Base-by-base conservation (phyloP, 306 rosid genomes). In the Pachyrhizus erosus region DNA sequence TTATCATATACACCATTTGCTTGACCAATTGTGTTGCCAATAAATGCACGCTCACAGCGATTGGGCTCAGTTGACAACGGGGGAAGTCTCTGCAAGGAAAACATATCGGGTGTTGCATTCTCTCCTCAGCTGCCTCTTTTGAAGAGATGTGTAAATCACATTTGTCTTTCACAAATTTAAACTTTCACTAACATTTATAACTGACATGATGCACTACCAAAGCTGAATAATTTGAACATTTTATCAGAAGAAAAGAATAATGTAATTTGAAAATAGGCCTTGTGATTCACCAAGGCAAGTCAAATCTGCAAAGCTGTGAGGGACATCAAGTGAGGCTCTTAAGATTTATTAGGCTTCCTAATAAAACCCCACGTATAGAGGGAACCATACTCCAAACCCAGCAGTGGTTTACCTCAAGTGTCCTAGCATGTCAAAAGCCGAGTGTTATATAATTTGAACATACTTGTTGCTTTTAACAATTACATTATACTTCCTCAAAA, bases 1-100 rank as follows among this genome's bases (percentile, higher is more conserved):
- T 93, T 96, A 86, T 96, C 99, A 78, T 96, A 96, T 23, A 93
- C 98, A 62, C 99, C 98, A 48, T 93, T 96, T 79, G 99, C 99
- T 76, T 93, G 97, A 61, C 98, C 98, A 76, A 95, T 95, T 2
- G 98, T 95, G 87, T 96, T 96, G 23, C 99, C 99, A 73, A 92
- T 80, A 61, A 86, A 95, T 17, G 97, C 99, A 31, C 92, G 93
- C 89, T 93, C 98, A 8, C 99, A 96, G 13, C 99, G 90, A 58
- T 91, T 74, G 55, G 96, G 93, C 8, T 96, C 99, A 18, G 91
- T 96, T 66, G 99, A 96, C 87, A 96, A 71, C 26, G 99, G 99
- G 33, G 98, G 99, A 51, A 96, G 85, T 85, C 99, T 91, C 98
- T 93, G 91, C 87, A 87, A 84, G 77, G 75, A 72, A 86, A 75